Conservation (phyloP, 2,329 filamentous ascomycete genomes). For the Oidium heveae region DNA sequence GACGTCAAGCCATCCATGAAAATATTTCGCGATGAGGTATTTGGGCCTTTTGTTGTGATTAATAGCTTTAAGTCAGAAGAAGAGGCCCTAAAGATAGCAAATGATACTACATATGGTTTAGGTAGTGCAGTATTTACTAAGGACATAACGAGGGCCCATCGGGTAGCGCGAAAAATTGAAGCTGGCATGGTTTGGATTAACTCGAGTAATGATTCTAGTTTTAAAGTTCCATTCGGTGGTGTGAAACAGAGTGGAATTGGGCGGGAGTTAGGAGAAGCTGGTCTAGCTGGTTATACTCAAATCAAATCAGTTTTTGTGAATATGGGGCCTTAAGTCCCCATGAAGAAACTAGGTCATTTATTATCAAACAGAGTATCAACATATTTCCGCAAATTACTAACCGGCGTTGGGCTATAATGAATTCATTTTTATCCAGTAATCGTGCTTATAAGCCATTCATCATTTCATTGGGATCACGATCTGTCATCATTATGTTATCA, state of each 20-base stretch:
- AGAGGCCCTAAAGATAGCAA: constrained; percentile 26
- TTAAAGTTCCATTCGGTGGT: constrained; percentile 26
- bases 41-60: constrained; percentile 30
- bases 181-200: constrained; percentile 26
- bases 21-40: constrained; percentile 27
- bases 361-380: no score
- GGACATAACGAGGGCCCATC: constrained; percentile 21
- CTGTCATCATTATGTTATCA: no score
- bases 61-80: constrained; percentile 28
- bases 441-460: no score
- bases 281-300: constrained; percentile 18
- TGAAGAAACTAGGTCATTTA: no score
- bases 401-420: no score
- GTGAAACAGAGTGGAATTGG: constrained; percentile 35
- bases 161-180: constrained; percentile 25
- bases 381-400: no score
- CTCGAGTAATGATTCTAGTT: constrained; percentile 17
- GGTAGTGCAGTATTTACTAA: constrained; percentile 29
- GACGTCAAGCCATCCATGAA: constrained; percentile 26
- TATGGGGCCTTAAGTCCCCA: constrained; percentile 6
- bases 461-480: no score
- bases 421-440: no score
- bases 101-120: constrained; percentile 30
- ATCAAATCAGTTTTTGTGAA: constrained; percentile 18
- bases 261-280: constrained; percentile 21